Base-by-base conservation (phyloP, 2,329 filamentous ascomycete species). In the Blastomyces parvus region DNA sequence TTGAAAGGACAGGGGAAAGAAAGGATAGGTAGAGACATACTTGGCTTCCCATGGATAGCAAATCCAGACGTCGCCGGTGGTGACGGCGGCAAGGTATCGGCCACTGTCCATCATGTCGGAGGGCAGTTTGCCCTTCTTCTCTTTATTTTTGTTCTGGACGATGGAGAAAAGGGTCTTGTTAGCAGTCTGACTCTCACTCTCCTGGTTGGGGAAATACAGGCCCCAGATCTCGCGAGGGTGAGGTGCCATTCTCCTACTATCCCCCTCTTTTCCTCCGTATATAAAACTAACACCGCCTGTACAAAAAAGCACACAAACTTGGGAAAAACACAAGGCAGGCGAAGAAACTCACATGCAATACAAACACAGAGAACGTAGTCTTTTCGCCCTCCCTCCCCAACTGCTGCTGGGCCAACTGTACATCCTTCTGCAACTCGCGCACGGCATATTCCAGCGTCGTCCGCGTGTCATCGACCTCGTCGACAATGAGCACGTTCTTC, bases 21-120 rank as follows among this genome's bases (percentile, higher is more conserved):
- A 30, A 22, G 22, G n/a, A n/a, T n/a, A 52, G 25, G 14, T 11
- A 44, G 17, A 44, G 38, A 79, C 82, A 63, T 79, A 85, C 82
- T 79, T 88, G 53, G 94, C 94, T 81, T 97, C 94, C 94, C 94
- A 99, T 19, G 94, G 94, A 79, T 99, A 99, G 83, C 91, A 95
- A 75, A 97, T 97, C 94, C 94, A 99, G 68, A 91, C 88, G 78
- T 99, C 93, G n/a, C 84, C 85, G 40, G 95, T 89, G 6, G 93
- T 97, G 73, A 88, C 82, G 27, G 94, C 91, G 27, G 94, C 94
- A 69, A 89, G 78, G 79, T 99, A 99, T 70, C 88, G 83, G 63
- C 84, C 84, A 62, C 86, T 78, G 50, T 82, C 78, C 67, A 93
- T 81, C 84, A 97, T 91, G 46, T 91, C 86, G 25, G 84, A 72